A percentile compares a stretch with the other conserved stretches of the same genome.
Evolutionary conservation across 768 basidiomycete species (phyloP).

Genomic region (Trametes maxima): DNA sequence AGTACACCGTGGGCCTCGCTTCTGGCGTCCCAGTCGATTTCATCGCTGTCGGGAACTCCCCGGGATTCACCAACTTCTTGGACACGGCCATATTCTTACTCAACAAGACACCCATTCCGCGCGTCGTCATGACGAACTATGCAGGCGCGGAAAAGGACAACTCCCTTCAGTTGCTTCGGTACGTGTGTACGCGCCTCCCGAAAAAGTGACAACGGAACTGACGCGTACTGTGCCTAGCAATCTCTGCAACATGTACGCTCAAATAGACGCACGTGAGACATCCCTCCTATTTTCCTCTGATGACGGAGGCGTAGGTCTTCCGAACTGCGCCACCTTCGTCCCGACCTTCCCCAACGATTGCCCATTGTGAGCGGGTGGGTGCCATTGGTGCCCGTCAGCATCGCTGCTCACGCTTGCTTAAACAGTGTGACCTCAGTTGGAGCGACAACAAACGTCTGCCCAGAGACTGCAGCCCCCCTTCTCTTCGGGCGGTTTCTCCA

Average conservation of each 20-base stretch:
- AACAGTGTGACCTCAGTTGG: constrained; percentile 40
- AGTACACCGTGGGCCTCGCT: constrained; percentile 40
- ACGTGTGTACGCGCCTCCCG: not conserved
- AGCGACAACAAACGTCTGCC: constrained; percentile 31
- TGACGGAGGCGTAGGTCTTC: constrained; percentile 37
- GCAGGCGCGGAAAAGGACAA: constrained; percentile 33
- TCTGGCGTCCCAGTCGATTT: constrained; percentile 36
- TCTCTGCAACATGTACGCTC: constrained; percentile 38
- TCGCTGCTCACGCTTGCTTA: not conserved
- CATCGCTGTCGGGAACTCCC: constrained; percentile 35
- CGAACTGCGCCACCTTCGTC: constrained; percentile 35
- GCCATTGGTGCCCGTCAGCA: not conserved
- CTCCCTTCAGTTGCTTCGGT: constrained; percentile 28
- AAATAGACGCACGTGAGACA: constrained; percentile 39
- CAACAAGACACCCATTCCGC: constrained; percentile 27
- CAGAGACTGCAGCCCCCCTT: constrained; percentile 36
- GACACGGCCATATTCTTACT: constrained; percentile 34
- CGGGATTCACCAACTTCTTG: constrained; percentile 35
- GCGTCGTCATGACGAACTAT: constrained; percentile 39
- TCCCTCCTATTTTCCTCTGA: constrained; percentile 42
- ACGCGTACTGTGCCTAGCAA: constrained; percentile 17
- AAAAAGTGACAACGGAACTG: not conserved
- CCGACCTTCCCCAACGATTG: constrained; percentile 40
- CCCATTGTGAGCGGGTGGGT: constrained; percentile 33
- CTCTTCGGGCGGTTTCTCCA: constrained; percentile 41